These are phyloP conservation scores for Exophiala sp. DNA, from an alignment of 2,329 filamentous ascomycete species.

Conservation along the genomic window DNA sequence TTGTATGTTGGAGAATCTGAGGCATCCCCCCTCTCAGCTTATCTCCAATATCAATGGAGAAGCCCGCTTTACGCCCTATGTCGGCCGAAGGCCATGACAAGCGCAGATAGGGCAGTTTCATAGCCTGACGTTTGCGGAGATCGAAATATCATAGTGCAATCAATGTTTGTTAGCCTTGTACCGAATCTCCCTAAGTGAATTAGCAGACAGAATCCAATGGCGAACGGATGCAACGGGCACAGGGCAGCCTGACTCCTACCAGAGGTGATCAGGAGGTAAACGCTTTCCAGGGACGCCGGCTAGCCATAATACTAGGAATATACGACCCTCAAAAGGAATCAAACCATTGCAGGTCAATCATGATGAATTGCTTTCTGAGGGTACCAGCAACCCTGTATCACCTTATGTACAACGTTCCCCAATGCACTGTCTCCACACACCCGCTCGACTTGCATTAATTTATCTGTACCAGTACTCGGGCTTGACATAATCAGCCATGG, in stretches of 20 bases:
- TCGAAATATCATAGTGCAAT: no score
- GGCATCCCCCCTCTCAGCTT: neutral
- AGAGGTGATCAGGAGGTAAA: no score
- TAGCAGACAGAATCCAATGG: no score
- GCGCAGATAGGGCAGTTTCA: no score
- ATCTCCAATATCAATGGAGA: constrained; percentile 10
- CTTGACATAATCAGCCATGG: constrained; percentile 91
- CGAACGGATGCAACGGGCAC: no score
- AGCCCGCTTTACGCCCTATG: neutral
- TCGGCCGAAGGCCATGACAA: neutral
- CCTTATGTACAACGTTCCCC: constrained; percentile 17
- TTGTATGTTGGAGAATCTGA: neutral
- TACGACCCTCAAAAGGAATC: neutral
- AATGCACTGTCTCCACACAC: neutral
- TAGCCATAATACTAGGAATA: no score
- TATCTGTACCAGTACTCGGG: constrained; percentile 79
- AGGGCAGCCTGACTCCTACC: no score
- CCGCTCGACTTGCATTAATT: constrained; percentile 9
- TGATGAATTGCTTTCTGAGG: constrained; percentile 11
- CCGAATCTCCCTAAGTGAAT: no score
- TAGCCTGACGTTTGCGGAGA: no score
- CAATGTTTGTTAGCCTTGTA: no score
- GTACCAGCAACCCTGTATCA: constrained; percentile 3
- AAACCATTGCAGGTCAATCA: neutral
- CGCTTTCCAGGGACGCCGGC: no score